Evolutionary conservation across 2,329 filamentous ascomycete genomes (phyloP), one percentile per base, ranked within the genome.

Genomic region (Pleomassaria siparia): DNA sequence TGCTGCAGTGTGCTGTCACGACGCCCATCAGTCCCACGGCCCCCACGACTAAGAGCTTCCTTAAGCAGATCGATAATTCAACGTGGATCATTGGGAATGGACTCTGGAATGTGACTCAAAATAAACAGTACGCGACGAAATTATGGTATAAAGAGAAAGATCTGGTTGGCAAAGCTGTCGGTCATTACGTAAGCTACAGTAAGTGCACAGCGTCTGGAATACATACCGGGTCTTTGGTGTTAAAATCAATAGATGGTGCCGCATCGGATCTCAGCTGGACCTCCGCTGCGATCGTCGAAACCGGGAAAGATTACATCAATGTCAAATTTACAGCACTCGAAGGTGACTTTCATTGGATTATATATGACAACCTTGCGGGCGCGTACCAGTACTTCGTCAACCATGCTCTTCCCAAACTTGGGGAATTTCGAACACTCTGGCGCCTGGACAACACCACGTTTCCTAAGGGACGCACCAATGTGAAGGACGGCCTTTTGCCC

Each of bases 361-460:
- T 80, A 46, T 73, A 74, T 51, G 68, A 74, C 2, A 71, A 73
- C 13, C 72, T 79, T 1, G 64, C 73, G 2, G 78, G 78, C n/a
- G 76, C 78, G n/a, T 80, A 80, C 54, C 78, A 80, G 46, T 80
- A 80, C 62, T 77, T 80, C 42, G 74, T 80, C 48, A 80, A 80
- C 56, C 74, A 66, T 42, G 74, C 68, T 3, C 62, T 80, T 3
- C 76, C 78, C 1, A 67, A 64, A 0, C 67, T 80, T 6, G 76
- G 77, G 40, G 76, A 79, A 50, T 78, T 79, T 54, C 66, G 78
- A 16, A 78, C 76, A 0, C 67, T 80, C 2, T 78, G 74, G 70
- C 71, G 77, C 7, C 67, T 80, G 11, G 76, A 77, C 44, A 79
- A 79, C 46, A 61, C 60, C 0, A 76, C 74, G 0, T 80, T 80